Evolutionary conservation across 2,329 filamentous ascomycete species (phyloP).

Genomic region (Chlorencoelia australis): DNA sequence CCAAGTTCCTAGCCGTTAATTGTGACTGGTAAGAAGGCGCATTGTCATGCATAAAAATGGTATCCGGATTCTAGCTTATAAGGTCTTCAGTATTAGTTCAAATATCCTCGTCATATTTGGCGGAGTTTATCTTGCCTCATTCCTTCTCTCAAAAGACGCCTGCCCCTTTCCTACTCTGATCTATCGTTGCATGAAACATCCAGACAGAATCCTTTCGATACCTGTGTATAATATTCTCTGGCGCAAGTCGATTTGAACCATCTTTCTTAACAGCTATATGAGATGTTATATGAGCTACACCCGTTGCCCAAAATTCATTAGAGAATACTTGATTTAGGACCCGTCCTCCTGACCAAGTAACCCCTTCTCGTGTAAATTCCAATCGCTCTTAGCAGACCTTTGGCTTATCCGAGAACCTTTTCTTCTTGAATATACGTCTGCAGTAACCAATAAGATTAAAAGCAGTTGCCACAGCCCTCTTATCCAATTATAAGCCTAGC

Average conservation of each 20-base stretch:
- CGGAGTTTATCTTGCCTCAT: no score
- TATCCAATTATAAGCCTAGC: not conserved
- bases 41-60: slow-evolving; percentile 1
- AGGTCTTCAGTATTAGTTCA: not conserved
- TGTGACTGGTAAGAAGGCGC: not conserved
- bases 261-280: not conserved
- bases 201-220: slow-evolving; percentile 3
- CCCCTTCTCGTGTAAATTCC: not conserved
- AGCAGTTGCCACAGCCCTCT: not conserved
- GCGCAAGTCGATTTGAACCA: not conserved
- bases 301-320: slow-evolving; percentile 2
- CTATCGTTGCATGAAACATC: slow-evolving; percentile 9
- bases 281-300: not conserved
- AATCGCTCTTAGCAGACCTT: not conserved
- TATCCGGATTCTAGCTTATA: not conserved
- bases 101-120: not conserved
- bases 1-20: not conserved
- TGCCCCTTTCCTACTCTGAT: not conserved
- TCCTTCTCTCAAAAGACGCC: no score
- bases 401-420: slow-evolving; percentile 2
- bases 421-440: not conserved
- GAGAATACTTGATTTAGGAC: not conserved
- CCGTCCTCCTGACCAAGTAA: not conserved
- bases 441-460: not conserved
- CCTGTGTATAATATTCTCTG: slow-evolving; percentile 2